Evolutionary conservation across 2,329 filamentous ascomycete species (phyloP).

Genomic region (Pleochaeta shiraiana): DNA sequence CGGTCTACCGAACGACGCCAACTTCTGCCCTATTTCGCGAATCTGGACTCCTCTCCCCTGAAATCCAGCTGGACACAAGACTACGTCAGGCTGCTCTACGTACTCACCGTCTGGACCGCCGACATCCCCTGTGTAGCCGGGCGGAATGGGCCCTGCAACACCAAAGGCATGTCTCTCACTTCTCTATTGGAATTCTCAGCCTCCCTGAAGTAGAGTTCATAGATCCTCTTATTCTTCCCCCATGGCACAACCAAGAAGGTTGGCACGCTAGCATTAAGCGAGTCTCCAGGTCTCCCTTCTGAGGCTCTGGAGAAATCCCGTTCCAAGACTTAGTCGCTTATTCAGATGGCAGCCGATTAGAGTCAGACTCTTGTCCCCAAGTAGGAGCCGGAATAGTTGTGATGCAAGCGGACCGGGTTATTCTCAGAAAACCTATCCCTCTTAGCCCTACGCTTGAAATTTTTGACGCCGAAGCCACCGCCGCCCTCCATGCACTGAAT

Average conservation of each 20-base stretch:
- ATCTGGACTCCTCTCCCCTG: not conserved
- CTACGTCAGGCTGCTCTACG: not conserved
- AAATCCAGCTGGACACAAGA: not conserved
- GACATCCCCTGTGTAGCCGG: not conserved
- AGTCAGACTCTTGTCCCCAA: not conserved
- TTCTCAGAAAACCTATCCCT: not conserved
- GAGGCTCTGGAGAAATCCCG: not conserved
- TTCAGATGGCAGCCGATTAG: not conserved
- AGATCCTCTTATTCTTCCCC: not conserved
- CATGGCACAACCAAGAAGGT: not conserved
- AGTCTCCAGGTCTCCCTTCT: not conserved
- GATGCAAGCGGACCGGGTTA: not conserved
- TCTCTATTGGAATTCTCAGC: not conserved
- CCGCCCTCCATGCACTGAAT: not conserved
- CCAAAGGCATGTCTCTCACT: not conserved
- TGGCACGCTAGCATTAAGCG: not conserved
- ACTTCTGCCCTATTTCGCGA: not conserved
- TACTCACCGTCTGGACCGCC: not conserved
- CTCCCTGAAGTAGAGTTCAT: not conserved
- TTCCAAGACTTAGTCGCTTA: constrained; percentile 1
- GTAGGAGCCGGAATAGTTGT: not conserved
- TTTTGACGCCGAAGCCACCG: not conserved
- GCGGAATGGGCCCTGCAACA: not conserved
- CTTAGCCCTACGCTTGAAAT: not conserved
- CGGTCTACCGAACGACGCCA: too few relatives aligned